Evolutionary conservation across 2,329 filamentous ascomycete species (phyloP), one percentile per base, ranked within the genome.

Genomic region (Daldinia sp.): DNA sequence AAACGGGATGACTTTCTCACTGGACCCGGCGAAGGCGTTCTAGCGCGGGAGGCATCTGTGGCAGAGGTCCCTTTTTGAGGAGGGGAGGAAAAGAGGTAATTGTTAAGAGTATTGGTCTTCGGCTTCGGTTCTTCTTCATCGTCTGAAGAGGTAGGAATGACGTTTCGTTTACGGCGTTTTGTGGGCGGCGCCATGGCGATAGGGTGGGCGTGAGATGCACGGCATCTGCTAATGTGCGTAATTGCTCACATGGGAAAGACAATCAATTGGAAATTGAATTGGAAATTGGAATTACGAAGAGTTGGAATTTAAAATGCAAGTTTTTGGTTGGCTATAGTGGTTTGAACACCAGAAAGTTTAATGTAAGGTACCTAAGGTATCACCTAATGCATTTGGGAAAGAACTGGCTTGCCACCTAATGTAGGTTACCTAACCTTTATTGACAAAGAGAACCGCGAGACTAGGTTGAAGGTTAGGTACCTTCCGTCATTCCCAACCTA

Each of bases 81-180:
- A 8, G 84, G 84, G 0, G 85, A 86, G 10, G 84, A 82, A 32
- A 83, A 75, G 25, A 87, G 76, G 66, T 84, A 87, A 68, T 84
- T 84, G 59, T 77, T 78, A 23, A 87, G 74, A 19, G 81, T 85
- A 66, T 85, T 80, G 55, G 78, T 69, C 43, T 75, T 71, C 9
- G 71, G 70, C 54, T 68, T 74, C n/a, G 69, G 41, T 55, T 83
- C 80, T 29, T 79, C 77, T 67, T 84, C 80, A 67, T 85, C 82
- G 66, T 84, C 81, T 54, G 83, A 83, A 67, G 77, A 83, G 65
- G 76, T 76, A 52, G 81, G 79, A 63, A 86, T 75, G 70, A 84
- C 76, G 74, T 84, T 87, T 69, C 82, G 83, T 80, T 81, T 85
- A 69, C 83, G 83, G 75, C 86, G 83, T 78, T 86, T 86, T 73